Percentiles rank a stretch among this genome's conserved stretches.
phyloP scores from a whole-genome alignment of 2,329 filamentous ascomycete genomes.

The Sporothrix phasma region DNA sequence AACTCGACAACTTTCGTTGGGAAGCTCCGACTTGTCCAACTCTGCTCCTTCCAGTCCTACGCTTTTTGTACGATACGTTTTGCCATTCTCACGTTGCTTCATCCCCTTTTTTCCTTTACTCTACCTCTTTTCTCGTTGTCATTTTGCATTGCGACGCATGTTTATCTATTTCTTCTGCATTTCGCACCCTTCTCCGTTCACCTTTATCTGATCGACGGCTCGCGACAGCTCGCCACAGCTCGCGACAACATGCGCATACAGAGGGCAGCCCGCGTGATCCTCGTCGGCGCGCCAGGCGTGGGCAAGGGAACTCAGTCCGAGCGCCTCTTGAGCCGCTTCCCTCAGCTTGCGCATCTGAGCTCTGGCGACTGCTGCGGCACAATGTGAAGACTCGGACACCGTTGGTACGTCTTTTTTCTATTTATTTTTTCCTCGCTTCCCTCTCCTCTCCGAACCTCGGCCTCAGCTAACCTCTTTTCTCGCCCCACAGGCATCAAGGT shows the following conservation, averaged over 20 bases:
- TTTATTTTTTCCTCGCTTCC: constrained; percentile 7
- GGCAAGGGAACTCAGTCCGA: constrained; percentile 96
- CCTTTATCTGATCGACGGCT: no score
- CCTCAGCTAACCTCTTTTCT: not conserved
- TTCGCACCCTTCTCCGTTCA: not conserved
- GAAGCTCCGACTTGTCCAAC: not conserved
- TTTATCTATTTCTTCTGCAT: not conserved
- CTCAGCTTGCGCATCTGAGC: constrained; percentile 82
- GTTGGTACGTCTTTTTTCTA: constrained; percentile 50
- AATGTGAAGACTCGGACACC: constrained; percentile 86
- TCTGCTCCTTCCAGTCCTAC: not conserved
- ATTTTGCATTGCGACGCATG: not conserved
- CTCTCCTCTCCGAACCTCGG: not conserved
- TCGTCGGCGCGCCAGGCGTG: constrained; percentile 91
- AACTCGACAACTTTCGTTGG: constrained; percentile 7
- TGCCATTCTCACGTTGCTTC: not conserved
- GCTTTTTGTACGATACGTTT: not conserved
- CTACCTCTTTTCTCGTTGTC: not conserved
- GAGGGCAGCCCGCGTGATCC: constrained; percentile 81
- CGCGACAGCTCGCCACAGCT: not conserved
- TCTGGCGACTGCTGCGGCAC: constrained; percentile 85
- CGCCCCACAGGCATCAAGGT: constrained; percentile 66
- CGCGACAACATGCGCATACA: constrained; percentile 54
- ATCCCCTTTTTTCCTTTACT: not conserved
- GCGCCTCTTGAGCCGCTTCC: constrained; percentile 74